Evolutionary conservation across 495 filamentous ascomycete species (phyloP).

Genomic region (Hypoxylon rickii): DNA sequence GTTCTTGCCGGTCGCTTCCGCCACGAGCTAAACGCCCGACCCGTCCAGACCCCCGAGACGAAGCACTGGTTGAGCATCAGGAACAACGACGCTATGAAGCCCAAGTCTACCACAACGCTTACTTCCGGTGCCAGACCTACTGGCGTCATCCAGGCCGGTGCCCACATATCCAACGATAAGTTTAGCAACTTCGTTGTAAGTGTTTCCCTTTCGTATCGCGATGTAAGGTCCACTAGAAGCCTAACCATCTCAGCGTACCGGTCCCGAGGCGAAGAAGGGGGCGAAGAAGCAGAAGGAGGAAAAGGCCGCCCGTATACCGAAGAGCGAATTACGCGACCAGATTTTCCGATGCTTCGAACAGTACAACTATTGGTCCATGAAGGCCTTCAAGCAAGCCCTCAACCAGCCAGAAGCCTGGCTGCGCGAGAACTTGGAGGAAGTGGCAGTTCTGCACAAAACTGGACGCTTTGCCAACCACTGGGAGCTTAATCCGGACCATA

Average conservation of each 20-base stretch:
- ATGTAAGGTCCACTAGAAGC: constrained; percentile 6
- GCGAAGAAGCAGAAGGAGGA: constrained; percentile 66
- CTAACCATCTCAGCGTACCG: constrained; percentile 42
- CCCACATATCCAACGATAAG: constrained; percentile 48
- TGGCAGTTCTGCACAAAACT: constrained; percentile 77
- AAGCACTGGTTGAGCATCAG: constrained; percentile 62
- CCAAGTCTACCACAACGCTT: constrained; percentile 59
- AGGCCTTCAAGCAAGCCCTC: constrained; percentile 69
- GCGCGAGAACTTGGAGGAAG: constrained; percentile 77
- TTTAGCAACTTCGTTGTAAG: constrained; percentile 65
- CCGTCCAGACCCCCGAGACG: constrained; percentile 75
- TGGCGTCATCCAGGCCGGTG: constrained; percentile 54
- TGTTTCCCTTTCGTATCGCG: constrained; percentile 9
- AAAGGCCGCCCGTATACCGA: constrained; percentile 84
- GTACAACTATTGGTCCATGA: constrained; percentile 90
- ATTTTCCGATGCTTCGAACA: constrained; percentile 80
- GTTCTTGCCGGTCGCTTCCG: constrained; percentile 70
- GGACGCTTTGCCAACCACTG: constrained; percentile 84
- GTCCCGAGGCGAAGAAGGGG: constrained; percentile 47
- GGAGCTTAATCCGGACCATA: constrained; percentile 76
- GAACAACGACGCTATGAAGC: constrained; percentile 65
- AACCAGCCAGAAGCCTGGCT: constrained; percentile 91
- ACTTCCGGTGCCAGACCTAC: constrained; percentile 47
- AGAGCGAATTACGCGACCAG: constrained; percentile 80
- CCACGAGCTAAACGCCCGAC: constrained; percentile 78